Evolutionary conservation across 2,329 filamentous ascomycete species (phyloP).

Genomic region (Fusarium lyarnte): DNA sequence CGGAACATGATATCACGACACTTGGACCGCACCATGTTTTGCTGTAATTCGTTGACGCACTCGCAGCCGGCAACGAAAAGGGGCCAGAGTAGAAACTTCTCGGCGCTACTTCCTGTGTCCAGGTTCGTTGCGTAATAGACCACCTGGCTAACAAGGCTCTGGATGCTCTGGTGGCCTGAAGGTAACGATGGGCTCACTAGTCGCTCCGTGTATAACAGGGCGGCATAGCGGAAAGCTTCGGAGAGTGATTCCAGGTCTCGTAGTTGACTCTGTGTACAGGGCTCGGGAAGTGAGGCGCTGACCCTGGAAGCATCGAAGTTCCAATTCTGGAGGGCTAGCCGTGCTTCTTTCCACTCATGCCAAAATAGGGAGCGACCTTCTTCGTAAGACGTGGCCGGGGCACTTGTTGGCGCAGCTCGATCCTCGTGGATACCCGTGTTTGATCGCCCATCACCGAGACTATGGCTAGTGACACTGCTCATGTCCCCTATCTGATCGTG

Average conservation of each 20-base stretch:
- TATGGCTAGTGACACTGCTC: conserved; percentile 59
- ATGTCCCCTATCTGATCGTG: conserved; percentile 44
- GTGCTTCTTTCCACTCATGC: conserved; percentile 86
- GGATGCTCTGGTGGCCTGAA: conserved; percentile 79
- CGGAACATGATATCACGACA: conserved; percentile 88
- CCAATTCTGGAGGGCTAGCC: conserved; percentile 81
- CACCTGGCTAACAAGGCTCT: conserved; percentile 82
- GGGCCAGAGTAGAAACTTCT: conserved; percentile 94
- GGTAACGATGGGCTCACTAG: conserved; percentile 80
- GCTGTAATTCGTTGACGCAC: conserved; percentile 83
- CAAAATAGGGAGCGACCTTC: conserved; percentile 77
- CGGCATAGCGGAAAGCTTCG: conserved; percentile 89
- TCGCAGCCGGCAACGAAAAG: conserved; percentile 91
- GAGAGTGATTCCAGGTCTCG: conserved; percentile 83
- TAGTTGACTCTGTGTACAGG: conserved; percentile 68
- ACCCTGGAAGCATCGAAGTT: conserved; percentile 71
- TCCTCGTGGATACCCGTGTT: conserved; percentile 65
- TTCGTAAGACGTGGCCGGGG: conserved; percentile 59
- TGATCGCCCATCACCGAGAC: conserved; percentile 76
- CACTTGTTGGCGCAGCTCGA: conserved; percentile 56
- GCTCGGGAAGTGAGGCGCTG: conserved; percentile 59
- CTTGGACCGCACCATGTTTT: conserved; percentile 79
- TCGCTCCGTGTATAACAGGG: conserved; percentile 88
- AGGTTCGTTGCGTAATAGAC: conserved; percentile 86
- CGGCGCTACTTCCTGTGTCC: conserved; percentile 73